Conservation (phyloP, 75 land plant species). For the Pinus albicaulis region DNA sequence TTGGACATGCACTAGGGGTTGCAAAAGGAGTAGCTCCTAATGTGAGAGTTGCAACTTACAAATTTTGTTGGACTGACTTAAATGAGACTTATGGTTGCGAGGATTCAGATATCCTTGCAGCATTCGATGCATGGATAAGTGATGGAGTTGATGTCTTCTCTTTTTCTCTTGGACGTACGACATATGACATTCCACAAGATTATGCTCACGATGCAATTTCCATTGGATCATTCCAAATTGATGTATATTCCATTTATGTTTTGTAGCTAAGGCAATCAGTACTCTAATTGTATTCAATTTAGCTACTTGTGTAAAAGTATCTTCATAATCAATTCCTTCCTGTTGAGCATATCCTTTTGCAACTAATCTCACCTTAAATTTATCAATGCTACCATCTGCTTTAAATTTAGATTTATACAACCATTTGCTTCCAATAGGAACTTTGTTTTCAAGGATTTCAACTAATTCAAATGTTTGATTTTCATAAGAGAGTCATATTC, state of each 20-base stretch:
- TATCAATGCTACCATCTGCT: no score
- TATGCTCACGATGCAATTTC: slow-evolving; percentile 22
- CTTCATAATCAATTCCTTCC: no score
- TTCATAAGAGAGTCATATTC: no score
- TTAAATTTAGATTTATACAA: no score
- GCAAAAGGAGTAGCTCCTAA: slow-evolving; percentile 61
- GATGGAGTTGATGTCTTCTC: slow-evolving; percentile 75
- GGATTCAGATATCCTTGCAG: slow-evolving; percentile 67
- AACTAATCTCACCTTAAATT: no score
- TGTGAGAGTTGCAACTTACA: slow-evolving; percentile 60
- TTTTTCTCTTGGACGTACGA: slow-evolving; percentile 22
- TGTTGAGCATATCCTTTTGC: no score
- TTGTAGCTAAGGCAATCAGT: no score
- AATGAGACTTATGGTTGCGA: slow-evolving; percentile 21
- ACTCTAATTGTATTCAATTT: no score
- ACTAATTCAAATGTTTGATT: no score
- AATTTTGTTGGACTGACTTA: slow-evolving; percentile 56
- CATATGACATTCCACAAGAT: background rate
- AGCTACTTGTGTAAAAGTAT: no score
- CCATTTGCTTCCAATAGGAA: no score
- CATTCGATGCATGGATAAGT: slow-evolving; percentile 57
- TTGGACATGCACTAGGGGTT: slow-evolving; percentile 52
- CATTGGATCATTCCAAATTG: slow-evolving; percentile 48
- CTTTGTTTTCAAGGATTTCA: no score
- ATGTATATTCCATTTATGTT: slow-evolving; percentile 28